Evolutionary conservation across 129 eudicot species (phyloP).

Genomic region (Deinandra increscens): DNA sequence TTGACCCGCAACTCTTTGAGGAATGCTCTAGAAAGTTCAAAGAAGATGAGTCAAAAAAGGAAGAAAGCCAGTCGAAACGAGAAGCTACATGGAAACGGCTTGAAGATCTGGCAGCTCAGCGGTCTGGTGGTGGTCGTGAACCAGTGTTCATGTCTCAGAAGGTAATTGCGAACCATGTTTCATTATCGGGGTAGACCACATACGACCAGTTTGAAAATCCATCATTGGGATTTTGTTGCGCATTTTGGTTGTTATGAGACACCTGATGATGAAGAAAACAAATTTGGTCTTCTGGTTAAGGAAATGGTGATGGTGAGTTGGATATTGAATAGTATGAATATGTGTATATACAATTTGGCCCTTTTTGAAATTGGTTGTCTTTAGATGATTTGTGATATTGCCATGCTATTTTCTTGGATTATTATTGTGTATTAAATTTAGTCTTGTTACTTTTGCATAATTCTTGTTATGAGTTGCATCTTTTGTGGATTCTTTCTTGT

Average conservation of each 20-base stretch:
- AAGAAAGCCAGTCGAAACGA: slow-evolving; percentile 47
- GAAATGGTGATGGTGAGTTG: slow-evolving; percentile 16
- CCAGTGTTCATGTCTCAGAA: slow-evolving; percentile 43
- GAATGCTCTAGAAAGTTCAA: slow-evolving; percentile 65
- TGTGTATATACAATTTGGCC: slow-evolving; percentile 29
- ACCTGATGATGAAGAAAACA: slow-evolving; percentile 9
- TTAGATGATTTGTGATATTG: slow-evolving; percentile 26
- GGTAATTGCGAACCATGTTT: slow-evolving; percentile 22
- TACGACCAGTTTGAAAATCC: background rate
- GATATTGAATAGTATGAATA: slow-evolving; percentile 12
- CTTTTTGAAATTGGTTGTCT: slow-evolving; percentile 24
- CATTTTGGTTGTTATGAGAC: background rate
- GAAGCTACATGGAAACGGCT: slow-evolving; percentile 68
- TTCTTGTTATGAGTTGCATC: slow-evolving; percentile 19
- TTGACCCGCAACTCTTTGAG: slow-evolving; percentile 59
- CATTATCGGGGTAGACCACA: slow-evolving; percentile 33
- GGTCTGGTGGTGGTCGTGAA: slow-evolving; percentile 36
- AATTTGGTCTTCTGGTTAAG: slow-evolving; percentile 21
- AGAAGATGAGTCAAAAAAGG: slow-evolving; percentile 55
- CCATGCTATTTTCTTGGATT: slow-evolving; percentile 24
- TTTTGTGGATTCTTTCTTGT: slow-evolving; percentile 1
- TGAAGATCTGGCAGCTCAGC: slow-evolving; percentile 58
- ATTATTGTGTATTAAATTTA: slow-evolving; percentile 20
- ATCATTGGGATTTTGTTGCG: slow-evolving; percentile 26
- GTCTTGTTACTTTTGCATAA: slow-evolving; percentile 9